Evolutionary conservation across 345 rosid genomes (phyloP), one percentile per base, ranked within the genome.

Genomic region (Stellera chamaejasme): DNA sequence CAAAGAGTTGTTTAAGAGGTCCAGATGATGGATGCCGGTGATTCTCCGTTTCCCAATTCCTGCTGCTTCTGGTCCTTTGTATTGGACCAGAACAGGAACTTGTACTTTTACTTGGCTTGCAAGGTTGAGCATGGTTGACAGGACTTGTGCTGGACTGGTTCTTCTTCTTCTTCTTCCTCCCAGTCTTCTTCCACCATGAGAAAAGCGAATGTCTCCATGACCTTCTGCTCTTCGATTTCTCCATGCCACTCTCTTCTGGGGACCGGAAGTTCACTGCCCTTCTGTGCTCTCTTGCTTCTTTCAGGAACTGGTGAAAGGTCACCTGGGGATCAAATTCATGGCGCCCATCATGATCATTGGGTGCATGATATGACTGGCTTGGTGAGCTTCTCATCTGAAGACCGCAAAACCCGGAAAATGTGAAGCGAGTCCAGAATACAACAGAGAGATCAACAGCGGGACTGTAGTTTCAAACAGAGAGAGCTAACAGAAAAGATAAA

Each of bases 161-260:
- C 58, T 62, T 58, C 72, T 71, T 79, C 60, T 69, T 71, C 58
- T 62, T 58, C 72, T 71, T 79, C 60, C 67, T 71, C 46, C 63
- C 81, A 32, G 72, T 43, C 68, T 69, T 43, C 68, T 69, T 81
- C 74, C 74, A 72, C 87, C 90, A 81, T 27, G 74, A 75, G 64
- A 84, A 45, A 1, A 78, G 59, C 27, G 74, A 61, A 42, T 48
- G 66, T 52, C 69, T 79, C 86, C 90, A 74, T 53, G 82, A 80
- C 43, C 74, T 68, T 68, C 70, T 80, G 46, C 61, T 62, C 68
- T 62, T 77, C 11, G 32, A 78, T 28, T 71, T 58, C 13, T 19
- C 53, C 61, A 65, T 67, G 27, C 61, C 62, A 4, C 23, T 44
- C 27, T 45, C 72, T 19, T 70, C 72, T 13, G 63, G 15, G 50